Evolutionary conservation across 2,329 filamentous ascomycete species (phyloP), one percentile per base, ranked within the genome.

Genomic region (Fusarium brevicatenulatum): DNA sequence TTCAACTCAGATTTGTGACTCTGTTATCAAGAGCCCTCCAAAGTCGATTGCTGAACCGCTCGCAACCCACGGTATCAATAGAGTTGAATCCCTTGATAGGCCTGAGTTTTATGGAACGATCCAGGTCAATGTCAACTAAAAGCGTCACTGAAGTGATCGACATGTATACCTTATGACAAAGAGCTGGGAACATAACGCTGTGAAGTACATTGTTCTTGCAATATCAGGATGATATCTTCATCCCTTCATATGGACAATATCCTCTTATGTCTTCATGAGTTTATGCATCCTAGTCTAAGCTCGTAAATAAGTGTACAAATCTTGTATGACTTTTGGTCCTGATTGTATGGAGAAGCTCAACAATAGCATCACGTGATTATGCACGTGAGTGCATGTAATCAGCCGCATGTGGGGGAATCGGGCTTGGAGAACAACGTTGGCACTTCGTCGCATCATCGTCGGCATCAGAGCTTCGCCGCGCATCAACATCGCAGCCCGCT

Each of bases 401-500:
- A 76, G 61, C 66, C 60, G 68, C 34, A 70, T 73, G 64, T 75
- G 77, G 76, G 76, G 75, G 64, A 66, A 66, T 39, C 60, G 56
- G 66, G 58, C 66, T 71, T 68, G 76, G 68, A 74, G 76, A 77
- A 77, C 67, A 68, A 61, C 66, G 72, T 68, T 73, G 73, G 70
- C 75, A 76, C 70, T 69, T 75, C 72, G 77, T 77, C 75, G 76
- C 77, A 78, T 79, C 77, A 78, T 72, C 63, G 73, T 70, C 68
- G 63, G 66, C 71, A 67, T 62, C 68, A 72, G 64, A 79, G 76
- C 77, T 77, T 78, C 66, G 61, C 43, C 57, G 67, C 71, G 72
- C 76, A 71, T 60, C 73, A 74, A 50, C 70, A 66, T 60, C 42
- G 70, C 69, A 70, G 68, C 58, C 57, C 58, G 54, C 71, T 63